phyloP scores from a whole-genome alignment of 164 flowering plant species.

The Umbilicus rupestris region DNA sequence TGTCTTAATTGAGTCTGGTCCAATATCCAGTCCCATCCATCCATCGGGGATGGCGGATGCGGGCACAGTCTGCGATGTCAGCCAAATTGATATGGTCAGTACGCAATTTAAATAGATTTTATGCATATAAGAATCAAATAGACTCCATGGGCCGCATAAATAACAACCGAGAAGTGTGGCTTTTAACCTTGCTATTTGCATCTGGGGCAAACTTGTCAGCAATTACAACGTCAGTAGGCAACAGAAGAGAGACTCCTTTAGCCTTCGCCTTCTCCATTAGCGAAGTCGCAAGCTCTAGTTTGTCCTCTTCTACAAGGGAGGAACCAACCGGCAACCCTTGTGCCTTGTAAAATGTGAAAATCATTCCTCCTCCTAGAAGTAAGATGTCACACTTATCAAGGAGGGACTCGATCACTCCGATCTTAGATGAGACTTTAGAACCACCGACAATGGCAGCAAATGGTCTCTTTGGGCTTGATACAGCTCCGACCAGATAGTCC shows the following conservation, averaged over 20 bases:
- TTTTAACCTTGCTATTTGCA: constrained; percentile 71
- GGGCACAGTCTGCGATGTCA: constrained; percentile 48
- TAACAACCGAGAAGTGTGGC: constrained; percentile 5
- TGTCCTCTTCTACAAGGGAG: constrained; percentile 75
- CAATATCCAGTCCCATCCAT: constrained; percentile 91
- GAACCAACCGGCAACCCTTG: constrained; percentile 71
- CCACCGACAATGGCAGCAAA: constrained; percentile 89
- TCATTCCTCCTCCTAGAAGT: constrained; percentile 78
- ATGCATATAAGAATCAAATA: not conserved
- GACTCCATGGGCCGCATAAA: too few relatives aligned
- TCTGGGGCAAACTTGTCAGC: constrained; percentile 83
- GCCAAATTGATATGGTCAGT: not conserved
- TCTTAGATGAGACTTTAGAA: constrained; percentile 73
- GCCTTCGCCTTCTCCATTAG: constrained; percentile 66
- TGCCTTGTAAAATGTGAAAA: constrained; percentile 79
- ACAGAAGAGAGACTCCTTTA: constrained; percentile 60
- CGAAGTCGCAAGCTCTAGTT: constrained; percentile 56
- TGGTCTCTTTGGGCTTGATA: constrained; percentile 68
- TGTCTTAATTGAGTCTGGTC: constrained; percentile 68
- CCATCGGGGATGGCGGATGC: constrained; percentile 73
- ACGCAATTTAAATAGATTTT: not conserved
- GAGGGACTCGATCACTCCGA: constrained; percentile 74
- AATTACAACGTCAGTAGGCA: constrained; percentile 64
- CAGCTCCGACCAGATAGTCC: constrained; percentile 73
- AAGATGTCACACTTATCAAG: constrained; percentile 65